A percentile compares a stretch with the other conserved stretches of the same genome.
These are phyloP conservation scores for Canna indica DNA, from an alignment of 176 grass and related monocot species.

Conservation along the genomic window DNA sequence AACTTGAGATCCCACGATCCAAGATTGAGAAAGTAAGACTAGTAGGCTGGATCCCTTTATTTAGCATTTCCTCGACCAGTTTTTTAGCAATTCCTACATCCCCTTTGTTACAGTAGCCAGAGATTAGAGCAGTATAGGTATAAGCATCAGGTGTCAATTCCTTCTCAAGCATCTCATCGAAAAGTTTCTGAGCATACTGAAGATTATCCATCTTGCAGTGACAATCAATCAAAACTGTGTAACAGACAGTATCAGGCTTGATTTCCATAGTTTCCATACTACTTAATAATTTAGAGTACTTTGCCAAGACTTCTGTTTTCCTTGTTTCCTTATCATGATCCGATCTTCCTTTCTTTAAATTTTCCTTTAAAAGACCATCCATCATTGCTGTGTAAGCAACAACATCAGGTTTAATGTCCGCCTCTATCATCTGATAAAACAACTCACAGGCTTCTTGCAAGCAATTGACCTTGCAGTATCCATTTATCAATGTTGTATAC, in stretches of 20 bases:
- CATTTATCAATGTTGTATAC: constrained; percentile 59
- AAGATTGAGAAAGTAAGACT: constrained; percentile 38
- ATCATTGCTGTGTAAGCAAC: constrained; percentile 35
- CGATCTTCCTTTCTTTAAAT: constrained; percentile 16
- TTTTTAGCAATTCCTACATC: constrained; percentile 45
- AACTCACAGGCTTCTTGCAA: constrained; percentile 42
- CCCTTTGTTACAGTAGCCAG: constrained; percentile 56
- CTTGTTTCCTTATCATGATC: constrained; percentile 31
- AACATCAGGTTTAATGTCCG: constrained; percentile 56
- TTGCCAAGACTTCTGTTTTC: constrained; percentile 31
- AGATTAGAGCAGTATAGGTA: constrained; percentile 54
- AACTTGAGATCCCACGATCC: constrained; percentile 15
- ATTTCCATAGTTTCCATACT: constrained; percentile 36
- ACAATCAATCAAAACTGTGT: constrained; percentile 77
- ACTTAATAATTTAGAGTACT: constrained; percentile 21
- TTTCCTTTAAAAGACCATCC: constrained; percentile 30
- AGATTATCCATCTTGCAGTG: constrained; percentile 55
- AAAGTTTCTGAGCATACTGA: constrained; percentile 37
- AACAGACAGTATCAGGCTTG: constrained; percentile 53
- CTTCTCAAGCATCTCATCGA: constrained; percentile 58
- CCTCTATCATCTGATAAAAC: constrained; percentile 43
- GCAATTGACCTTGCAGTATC: constrained; percentile 45
- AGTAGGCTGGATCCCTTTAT: constrained; percentile 38
- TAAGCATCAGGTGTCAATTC: constrained; percentile 47
- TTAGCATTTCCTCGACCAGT: constrained; percentile 57